These are phyloP conservation scores for Hypoxylon sp. DNA, from an alignment of 2,329 filamentous ascomycete genomes.

Conservation along the genomic window DNA sequence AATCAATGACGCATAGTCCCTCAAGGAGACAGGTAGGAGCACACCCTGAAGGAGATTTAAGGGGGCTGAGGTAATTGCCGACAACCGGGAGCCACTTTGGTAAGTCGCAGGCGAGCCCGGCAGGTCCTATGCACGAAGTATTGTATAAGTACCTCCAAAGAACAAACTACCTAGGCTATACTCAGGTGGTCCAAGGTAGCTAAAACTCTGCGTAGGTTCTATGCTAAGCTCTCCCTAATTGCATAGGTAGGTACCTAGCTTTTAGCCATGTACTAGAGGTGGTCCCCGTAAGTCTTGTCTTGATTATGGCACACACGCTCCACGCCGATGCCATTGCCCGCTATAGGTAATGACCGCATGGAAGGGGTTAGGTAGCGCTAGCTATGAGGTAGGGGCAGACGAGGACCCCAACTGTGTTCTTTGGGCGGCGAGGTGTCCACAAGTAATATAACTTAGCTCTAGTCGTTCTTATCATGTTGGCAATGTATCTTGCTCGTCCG, in stretches of 20 bases:
- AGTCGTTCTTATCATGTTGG: too few species aligned
- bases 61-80: background rate
- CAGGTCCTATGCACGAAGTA: background rate
- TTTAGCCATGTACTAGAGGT: background rate
- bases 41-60: background rate
- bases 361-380: too few species aligned
- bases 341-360: too few species aligned
- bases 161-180: background rate
- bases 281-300: background rate
- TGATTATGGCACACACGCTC: background rate
- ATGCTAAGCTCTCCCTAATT: background rate
- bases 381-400: too few species aligned
- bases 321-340: too few species aligned
- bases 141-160: background rate
- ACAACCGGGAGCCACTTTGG: background rate
- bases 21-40: background rate
- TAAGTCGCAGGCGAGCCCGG: background rate
- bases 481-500: background rate
- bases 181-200: background rate
- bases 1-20: background rate
- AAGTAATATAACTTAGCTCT: too few species aligned
- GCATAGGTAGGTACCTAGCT: background rate
- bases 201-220: background rate
- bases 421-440: too few species aligned
- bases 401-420: too few species aligned